phyloP scores from a whole-genome alignment of 1,139 yeast species.

The Meyerozyma smithsonii region DNA sequence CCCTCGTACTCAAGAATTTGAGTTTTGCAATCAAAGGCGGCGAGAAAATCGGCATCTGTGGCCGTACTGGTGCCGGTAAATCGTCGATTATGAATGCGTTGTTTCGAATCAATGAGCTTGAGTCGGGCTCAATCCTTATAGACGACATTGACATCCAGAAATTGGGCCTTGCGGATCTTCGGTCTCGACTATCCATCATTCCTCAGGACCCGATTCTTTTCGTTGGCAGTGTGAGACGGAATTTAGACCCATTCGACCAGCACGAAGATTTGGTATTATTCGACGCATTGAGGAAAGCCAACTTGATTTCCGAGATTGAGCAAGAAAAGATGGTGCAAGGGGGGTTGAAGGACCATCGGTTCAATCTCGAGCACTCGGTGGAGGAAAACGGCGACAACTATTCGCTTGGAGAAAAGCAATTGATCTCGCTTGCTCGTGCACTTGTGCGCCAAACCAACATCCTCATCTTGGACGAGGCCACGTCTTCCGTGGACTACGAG shows the following conservation, averaged over 20 bases:
- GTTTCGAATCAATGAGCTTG: slow-evolving; percentile 5
- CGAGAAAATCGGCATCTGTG: slow-evolving; percentile 9
- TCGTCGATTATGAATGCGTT: slow-evolving; percentile 6
- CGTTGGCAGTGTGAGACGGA: slow-evolving; percentile 4
- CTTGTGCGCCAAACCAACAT: slow-evolving; percentile 4
- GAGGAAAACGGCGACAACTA: slow-evolving; percentile 6
- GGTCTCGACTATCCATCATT: slow-evolving; percentile 5
- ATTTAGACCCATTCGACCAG: slow-evolving; percentile 6
- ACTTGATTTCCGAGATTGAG: background rate
- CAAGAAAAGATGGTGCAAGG: background rate
- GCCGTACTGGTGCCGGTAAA: slow-evolving; percentile 9
- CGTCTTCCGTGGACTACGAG: slow-evolving; percentile 7
- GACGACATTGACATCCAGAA: slow-evolving; percentile 5
- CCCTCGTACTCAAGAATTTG: slow-evolving; percentile 7
- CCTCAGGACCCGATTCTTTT: slow-evolving; percentile 8
- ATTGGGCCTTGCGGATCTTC: slow-evolving; percentile 4
- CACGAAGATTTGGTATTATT: background rate
- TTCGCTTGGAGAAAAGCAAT: slow-evolving; percentile 7
- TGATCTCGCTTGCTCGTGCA: slow-evolving; percentile 7
- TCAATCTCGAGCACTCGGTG: slow-evolving; percentile 5
- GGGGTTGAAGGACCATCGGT: slow-evolving; percentile 1
- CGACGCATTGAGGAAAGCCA: slow-evolving; percentile 1
- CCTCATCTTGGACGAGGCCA: slow-evolving; percentile 7
- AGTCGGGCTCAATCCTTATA: slow-evolving; percentile 3
- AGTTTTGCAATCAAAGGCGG: slow-evolving; percentile 4